phyloP scores from a whole-genome alignment of 495 filamentous ascomycete species.

The Talaromyces proteolyticus region DNA sequence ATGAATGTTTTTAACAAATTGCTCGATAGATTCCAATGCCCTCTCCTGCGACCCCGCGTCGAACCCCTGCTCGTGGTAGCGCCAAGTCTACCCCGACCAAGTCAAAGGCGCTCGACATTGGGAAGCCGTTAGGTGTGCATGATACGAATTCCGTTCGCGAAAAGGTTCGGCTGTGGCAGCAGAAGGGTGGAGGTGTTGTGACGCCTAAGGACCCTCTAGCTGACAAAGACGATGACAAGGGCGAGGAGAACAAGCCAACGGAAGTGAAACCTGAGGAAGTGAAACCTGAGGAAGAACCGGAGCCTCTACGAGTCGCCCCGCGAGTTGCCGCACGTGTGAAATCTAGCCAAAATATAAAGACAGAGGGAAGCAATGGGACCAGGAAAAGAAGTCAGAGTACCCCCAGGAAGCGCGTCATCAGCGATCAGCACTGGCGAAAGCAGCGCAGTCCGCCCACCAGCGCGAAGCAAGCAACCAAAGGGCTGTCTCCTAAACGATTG shows the following conservation, averaged over 20 bases:
- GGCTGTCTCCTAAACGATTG: conserved; percentile 44
- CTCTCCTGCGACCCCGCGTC: conserved; percentile 32
- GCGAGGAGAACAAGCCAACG: conserved; percentile 2
- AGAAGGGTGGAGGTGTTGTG: conserved; percentile 54
- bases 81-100: conserved; percentile 29
- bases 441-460: conserved; percentile 36
- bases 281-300: too few species aligned
- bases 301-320: not conserved
- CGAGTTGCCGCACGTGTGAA: conserved; percentile 15
- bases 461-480: conserved; percentile 39
- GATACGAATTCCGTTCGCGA: conserved; percentile 60
- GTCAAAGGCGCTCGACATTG: conserved; percentile 41
- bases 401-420: conserved; percentile 73
- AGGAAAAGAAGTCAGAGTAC: conserved; percentile 44
- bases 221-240: conserved; percentile 32
- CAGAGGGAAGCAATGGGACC: conserved; percentile 11
- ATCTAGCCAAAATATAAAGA: conserved; percentile 8
- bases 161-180: conserved; percentile 71
- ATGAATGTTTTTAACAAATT: conserved; percentile 6
- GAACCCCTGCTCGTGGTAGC: conserved; percentile 32
- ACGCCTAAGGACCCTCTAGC: conserved; percentile 38
- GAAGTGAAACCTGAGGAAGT: too few species aligned
- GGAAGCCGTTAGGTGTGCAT: conserved; percentile 41
- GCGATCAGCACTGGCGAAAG: conserved; percentile 70
- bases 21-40: conserved; percentile 28